Conservation (phyloP, 768 basidiomycete genomes). For the Leccinum fibrillosum region DNA sequence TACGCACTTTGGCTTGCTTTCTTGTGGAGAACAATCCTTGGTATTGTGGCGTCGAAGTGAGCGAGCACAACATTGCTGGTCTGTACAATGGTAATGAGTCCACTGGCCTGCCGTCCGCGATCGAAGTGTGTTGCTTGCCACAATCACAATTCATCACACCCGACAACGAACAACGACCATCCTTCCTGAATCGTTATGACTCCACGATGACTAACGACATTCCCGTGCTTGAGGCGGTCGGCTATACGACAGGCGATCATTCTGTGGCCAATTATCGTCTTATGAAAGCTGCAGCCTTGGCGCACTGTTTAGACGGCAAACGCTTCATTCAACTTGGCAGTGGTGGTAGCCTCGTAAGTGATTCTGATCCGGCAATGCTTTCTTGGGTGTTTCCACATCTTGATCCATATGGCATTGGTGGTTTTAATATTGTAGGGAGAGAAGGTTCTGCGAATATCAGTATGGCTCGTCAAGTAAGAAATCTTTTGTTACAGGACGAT, state of each 20-base stretch:
- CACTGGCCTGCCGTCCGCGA: no score
- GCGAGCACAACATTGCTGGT: no score
- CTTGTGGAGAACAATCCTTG: no score
- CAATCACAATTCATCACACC: no score
- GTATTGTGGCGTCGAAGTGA: no score
- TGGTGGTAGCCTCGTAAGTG: neutral
- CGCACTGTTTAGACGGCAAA: neutral
- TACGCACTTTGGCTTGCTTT: no score
- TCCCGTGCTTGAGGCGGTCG: neutral
- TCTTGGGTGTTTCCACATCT: neutral
- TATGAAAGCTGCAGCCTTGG: neutral
- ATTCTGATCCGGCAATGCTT: neutral
- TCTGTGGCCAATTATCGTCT: neutral
- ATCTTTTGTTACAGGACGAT: no score
- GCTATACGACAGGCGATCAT: neutral
- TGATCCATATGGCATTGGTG: neutral
- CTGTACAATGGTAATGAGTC: no score
- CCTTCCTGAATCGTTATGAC: no score
- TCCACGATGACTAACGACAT: no score
- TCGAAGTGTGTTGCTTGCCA: no score
- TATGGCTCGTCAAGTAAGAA: neutral
- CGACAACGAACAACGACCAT: no score
- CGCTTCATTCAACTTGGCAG: neutral
- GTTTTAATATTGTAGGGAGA: neutral
- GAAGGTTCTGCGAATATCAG: neutral